Base-by-base conservation (phyloP, 495 filamentous ascomycete species). In the Penicillium manginii region DNA sequence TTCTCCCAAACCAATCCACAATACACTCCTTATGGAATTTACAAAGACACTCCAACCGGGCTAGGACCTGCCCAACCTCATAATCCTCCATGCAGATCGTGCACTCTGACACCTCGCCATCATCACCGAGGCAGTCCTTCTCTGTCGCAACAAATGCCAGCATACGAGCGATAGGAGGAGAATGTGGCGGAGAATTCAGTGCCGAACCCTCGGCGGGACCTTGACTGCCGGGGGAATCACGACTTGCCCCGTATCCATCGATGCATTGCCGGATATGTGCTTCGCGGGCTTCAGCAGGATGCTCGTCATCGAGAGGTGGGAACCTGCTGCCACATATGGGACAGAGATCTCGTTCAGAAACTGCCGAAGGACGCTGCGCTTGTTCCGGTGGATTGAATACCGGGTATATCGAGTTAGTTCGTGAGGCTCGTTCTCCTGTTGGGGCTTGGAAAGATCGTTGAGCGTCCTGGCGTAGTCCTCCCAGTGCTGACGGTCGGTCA, bases 61-160 rank as follows among this genome's bases (percentile, higher is more conserved):
- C 91, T 84, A 98, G 87, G 50, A 85, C 75, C 54, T 89, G 85
- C 2, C 93, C 94, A 11, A 87, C 88, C 63, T 90, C 88, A 68
- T 96, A 98, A 64, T 98, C 96, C 71, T 97, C 96, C 62, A 98
- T 88, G 64, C 94, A 98, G 55, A 98, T 97, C 2, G 91, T 88
- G 69, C 94, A 98, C 73, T 98, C 94, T 8, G 80, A 77, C 23
- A 65, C 56, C 22, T 69, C 67, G 8, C 83, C 82, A 54, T 83
- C 86, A 52, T 88, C 84, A 21, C 86, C 87, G 8, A 92, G 77
- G 64, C 91, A 94, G 70, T 98, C 94, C 74, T 97, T 97, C 68
- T 96, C 93, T 2, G 88, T 94, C 1, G 94, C 94, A 17, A 76
- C 78, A 66, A 94, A 98, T n/a, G 79, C 63, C 4, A 88, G 68